Percentiles rank a stretch among this genome's conserved stretches.
These are phyloP conservation scores for Tolypocladium pustulatum DNA, from an alignment of 2,329 filamentous ascomycete species.

Conservation along the genomic window DNA sequence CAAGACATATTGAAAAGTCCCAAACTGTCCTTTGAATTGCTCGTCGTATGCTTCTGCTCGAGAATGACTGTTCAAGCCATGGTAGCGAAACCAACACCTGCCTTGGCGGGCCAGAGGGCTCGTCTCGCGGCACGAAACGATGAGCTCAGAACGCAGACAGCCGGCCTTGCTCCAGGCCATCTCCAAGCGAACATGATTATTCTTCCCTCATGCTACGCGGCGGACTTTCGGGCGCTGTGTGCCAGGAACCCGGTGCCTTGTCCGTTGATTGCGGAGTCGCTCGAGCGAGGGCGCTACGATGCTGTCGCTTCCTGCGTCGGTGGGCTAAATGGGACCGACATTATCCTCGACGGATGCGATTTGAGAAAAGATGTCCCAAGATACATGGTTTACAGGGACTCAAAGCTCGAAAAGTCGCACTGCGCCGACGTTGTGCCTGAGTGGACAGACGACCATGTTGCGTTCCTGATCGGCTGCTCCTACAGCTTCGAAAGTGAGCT, in stretches of 20 bases:
- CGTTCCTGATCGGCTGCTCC: neutral
- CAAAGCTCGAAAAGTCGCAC: neutral
- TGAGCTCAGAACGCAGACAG: constrained; percentile 31
- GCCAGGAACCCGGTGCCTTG: constrained; percentile 52
- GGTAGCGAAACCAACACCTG: neutral
- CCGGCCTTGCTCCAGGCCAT: constrained; percentile 42
- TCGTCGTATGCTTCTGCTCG: neutral
- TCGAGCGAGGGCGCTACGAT: neutral
- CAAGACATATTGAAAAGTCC: neutral
- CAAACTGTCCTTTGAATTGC: neutral
- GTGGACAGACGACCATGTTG: neutral
- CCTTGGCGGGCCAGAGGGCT: constrained; percentile 20
- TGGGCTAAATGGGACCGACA: neutral
- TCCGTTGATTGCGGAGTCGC: constrained; percentile 26
- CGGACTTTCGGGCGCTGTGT: constrained; percentile 48
- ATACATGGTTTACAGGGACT: neutral
- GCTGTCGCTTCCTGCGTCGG: neutral
- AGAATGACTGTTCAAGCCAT: neutral
- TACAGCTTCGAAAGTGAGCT: neutral
- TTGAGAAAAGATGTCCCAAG: neutral
- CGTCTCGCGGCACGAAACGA: constrained; percentile 25
- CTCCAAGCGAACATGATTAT: constrained; percentile 55
- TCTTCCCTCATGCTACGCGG: constrained; percentile 43
- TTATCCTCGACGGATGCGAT: neutral
- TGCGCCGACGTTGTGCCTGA: neutral